A percentile compares a stretch with the other conserved stretches of the same genome.
Conservation (phyloP, 257 asterid genomes). For the Perilla frutescens region DNA sequence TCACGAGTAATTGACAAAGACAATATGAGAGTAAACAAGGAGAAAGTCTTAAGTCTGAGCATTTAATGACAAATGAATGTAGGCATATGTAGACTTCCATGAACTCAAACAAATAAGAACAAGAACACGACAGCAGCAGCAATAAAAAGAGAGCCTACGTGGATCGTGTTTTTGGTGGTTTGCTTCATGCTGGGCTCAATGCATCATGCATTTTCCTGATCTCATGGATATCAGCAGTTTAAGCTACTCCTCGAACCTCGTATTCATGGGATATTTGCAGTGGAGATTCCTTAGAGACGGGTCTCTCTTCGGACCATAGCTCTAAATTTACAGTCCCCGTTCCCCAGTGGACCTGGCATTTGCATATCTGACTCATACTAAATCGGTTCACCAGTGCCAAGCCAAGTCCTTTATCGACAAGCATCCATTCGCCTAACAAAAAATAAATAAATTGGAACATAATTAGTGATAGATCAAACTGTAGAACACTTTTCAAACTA, state of each 20-base stretch:
- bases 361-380: conserved; percentile 49
- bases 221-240: conserved; percentile 4
- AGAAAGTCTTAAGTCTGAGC: neutral
- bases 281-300: conserved; percentile 79
- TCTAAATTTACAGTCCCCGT: conserved; percentile 76
- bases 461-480: neutral
- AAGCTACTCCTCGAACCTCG: conserved; percentile 48
- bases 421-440: conserved; percentile 81
- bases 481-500: neutral
- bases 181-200: neutral
- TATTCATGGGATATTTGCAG: conserved; percentile 67
- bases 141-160: neutral
- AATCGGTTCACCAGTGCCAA: conserved; percentile 70
- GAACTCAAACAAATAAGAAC: neutral
- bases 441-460: neutral
- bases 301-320: conserved; percentile 90
- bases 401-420: conserved; percentile 67
- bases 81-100: neutral
- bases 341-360: conserved; percentile 83
- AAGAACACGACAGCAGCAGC: neutral
- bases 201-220: conserved; percentile 2
- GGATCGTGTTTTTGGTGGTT: conserved; percentile 1
- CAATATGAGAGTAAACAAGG: neutral
- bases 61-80: neutral
- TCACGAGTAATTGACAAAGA: neutral